Evolutionary conservation across 2,329 filamentous ascomycete genomes (phyloP).

Genomic region (Aspergillus bombycis): DNA sequence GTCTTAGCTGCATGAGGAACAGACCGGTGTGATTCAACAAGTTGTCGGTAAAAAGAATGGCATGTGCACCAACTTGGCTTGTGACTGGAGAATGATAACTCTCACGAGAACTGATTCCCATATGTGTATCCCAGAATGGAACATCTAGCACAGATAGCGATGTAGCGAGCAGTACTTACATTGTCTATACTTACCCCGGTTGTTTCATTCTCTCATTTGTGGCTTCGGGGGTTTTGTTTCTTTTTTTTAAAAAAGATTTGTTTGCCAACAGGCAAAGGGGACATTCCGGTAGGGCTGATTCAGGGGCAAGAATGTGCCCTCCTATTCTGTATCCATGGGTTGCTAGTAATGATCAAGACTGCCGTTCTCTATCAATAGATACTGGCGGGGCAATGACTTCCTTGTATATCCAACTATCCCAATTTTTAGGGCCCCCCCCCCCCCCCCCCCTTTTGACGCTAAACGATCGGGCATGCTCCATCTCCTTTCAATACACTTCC

Average conservation of each 20-base stretch:
- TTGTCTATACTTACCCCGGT: background rate
- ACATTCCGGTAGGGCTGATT: background rate
- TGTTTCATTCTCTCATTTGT: background rate
- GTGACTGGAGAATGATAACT: slow-evolving; percentile 5
- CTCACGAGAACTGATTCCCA: background rate
- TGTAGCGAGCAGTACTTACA: background rate
- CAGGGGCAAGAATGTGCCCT: background rate
- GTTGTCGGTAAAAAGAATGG: background rate
- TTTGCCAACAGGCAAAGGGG: background rate
- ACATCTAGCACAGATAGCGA: background rate
- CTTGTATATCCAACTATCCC: background rate
- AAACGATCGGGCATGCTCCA: background rate
- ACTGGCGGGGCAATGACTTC: background rate
- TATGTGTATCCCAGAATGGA: background rate
- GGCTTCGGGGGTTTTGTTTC: background rate
- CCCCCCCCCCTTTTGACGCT: background rate
- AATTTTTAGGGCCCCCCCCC: too few species aligned
- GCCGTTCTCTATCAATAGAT: background rate
- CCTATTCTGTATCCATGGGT: background rate
- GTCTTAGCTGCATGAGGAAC: background rate
- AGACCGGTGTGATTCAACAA: background rate
- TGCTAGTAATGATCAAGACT: background rate
- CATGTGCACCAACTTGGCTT: slow-evolving; percentile 10
- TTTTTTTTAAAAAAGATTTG: too few species aligned
- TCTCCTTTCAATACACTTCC: background rate